Percentiles rank a stretch among this genome's conserved stretches.
Conservation (phyloP, 139 green algal genomes). For the Protoeuglena noctilucae region DNA sequence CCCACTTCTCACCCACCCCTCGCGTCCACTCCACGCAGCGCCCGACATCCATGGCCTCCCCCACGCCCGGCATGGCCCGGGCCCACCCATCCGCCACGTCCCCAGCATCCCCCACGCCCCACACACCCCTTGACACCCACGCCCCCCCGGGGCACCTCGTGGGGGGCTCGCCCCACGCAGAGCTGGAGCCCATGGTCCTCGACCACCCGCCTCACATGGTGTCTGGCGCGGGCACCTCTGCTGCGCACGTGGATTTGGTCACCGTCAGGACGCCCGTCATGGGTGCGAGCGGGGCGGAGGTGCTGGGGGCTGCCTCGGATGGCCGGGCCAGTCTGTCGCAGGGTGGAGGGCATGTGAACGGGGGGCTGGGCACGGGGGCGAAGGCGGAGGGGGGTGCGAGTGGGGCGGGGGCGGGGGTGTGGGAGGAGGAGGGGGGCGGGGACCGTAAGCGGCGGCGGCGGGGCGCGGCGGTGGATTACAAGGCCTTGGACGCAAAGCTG, state of each 20-base stretch:
- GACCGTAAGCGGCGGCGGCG: slow-evolving; percentile 29
- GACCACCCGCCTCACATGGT: too few relatives aligned
- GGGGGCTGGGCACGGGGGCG: neutral
- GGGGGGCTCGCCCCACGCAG: too few relatives aligned
- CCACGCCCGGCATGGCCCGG: neutral
- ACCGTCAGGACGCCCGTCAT: slow-evolving; percentile 1
- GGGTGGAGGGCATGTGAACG: neutral
- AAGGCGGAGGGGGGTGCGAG: neutral
- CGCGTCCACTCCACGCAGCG: too few relatives aligned
- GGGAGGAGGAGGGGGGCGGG: slow-evolving; percentile 7
- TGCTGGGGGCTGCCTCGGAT: slow-evolving; percentile 1
- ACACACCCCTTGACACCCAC: too few relatives aligned
- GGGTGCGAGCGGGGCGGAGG: slow-evolving; percentile 3
- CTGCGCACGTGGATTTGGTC: too few relatives aligned
- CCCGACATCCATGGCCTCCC: neutral
- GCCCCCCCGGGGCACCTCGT: too few relatives aligned
- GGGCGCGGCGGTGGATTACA: slow-evolving; percentile 33
- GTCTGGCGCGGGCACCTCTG: too few relatives aligned
- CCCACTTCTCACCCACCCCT: too few relatives aligned
- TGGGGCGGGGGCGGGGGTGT: neutral
- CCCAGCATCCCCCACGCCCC: too few relatives aligned
- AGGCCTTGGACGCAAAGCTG: too few relatives aligned
- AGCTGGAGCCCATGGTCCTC: too few relatives aligned
- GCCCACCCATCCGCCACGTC: neutral
- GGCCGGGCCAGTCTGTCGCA: neutral